Conservation (phyloP, 2,329 filamentous ascomycete species). For the Pyrenophora teres region DNA sequence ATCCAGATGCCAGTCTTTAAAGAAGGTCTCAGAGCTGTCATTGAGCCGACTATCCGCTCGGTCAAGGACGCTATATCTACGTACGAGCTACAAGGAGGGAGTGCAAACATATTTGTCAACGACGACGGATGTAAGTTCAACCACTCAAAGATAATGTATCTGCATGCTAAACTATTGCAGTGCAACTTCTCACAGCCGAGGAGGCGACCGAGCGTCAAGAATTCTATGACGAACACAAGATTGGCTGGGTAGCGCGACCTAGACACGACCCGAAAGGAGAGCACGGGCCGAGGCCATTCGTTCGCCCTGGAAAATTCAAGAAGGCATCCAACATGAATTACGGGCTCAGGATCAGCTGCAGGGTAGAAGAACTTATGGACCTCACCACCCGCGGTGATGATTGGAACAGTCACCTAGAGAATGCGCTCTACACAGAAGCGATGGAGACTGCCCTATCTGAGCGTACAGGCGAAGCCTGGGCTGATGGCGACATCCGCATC, state of each 20-base stretch:
- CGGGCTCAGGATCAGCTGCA: constrained; percentile 64
- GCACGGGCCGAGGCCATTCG: constrained; percentile 25
- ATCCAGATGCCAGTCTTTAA: constrained; percentile 91
- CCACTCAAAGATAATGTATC: not conserved
- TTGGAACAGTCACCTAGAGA: constrained; percentile 44
- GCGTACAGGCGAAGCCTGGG: constrained; percentile 70
- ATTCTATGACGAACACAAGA: constrained; percentile 57
- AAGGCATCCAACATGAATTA: constrained; percentile 76
- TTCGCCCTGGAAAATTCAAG: constrained; percentile 46
- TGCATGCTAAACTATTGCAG: constrained; percentile 8
- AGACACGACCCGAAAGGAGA: constrained; percentile 45
- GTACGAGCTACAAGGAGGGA: constrained; percentile 62
- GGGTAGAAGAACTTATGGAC: constrained; percentile 64
- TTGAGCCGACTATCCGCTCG: constrained; percentile 75
- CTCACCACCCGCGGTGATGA: constrained; percentile 24
- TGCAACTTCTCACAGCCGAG: constrained; percentile 62
- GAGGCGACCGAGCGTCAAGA: constrained; percentile 53
- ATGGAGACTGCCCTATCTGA: constrained; percentile 68
- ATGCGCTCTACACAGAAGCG: constrained; percentile 36
- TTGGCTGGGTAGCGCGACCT: constrained; percentile 56
- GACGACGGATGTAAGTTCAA: constrained; percentile 60
- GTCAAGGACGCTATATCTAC: constrained; percentile 68
- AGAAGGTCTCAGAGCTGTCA: constrained; percentile 76
- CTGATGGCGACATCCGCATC: constrained; percentile 82
- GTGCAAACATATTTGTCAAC: constrained; percentile 70